phyloP scores from a whole-genome alignment of 2,329 filamentous ascomycete species.

The Fusarium liriodendri region DNA sequence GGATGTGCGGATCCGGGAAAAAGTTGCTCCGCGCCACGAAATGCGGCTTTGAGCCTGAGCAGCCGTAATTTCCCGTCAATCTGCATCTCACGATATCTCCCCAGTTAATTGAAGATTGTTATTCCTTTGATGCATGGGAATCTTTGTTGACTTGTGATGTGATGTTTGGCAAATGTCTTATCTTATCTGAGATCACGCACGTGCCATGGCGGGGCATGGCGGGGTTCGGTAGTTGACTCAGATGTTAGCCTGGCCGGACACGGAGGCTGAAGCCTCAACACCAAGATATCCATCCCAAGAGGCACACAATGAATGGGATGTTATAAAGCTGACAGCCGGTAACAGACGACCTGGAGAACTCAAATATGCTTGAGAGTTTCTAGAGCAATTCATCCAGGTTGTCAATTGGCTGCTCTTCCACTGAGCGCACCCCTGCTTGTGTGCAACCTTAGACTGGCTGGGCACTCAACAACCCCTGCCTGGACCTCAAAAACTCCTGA shows the following conservation, averaged over 20 bases:
- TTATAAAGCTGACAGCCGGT: not conserved
- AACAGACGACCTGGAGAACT: not conserved
- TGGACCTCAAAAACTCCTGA: not conserved
- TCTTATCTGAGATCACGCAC: constrained; percentile 8
- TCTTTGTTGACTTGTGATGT: not conserved
- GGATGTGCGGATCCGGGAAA: constrained; percentile 30
- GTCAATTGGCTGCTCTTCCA: not conserved
- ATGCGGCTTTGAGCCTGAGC: not conserved
- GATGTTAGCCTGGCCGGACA: not conserved
- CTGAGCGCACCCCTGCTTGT: not conserved
- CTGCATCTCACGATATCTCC: not conserved
- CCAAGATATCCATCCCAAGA: not conserved
- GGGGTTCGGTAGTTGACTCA: not conserved
- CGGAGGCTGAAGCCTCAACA: not conserved
- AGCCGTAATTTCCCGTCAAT: not conserved
- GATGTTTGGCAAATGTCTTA: not conserved
- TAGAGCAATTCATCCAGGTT: not conserved
- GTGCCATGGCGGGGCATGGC: constrained; percentile 9
- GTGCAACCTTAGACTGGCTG: not conserved
- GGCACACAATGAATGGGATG: not conserved
- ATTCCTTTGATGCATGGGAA: not conserved
- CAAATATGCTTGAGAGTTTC: not conserved
- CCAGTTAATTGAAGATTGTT: not conserved
- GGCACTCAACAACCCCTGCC: not conserved
- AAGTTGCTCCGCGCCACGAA: constrained; percentile 31